A percentile compares a stretch with the other conserved stretches of the same genome.
Evolutionary conservation across 1,139 yeast genomes (phyloP).

Genomic region (Yamadazyma blattariae): DNA sequence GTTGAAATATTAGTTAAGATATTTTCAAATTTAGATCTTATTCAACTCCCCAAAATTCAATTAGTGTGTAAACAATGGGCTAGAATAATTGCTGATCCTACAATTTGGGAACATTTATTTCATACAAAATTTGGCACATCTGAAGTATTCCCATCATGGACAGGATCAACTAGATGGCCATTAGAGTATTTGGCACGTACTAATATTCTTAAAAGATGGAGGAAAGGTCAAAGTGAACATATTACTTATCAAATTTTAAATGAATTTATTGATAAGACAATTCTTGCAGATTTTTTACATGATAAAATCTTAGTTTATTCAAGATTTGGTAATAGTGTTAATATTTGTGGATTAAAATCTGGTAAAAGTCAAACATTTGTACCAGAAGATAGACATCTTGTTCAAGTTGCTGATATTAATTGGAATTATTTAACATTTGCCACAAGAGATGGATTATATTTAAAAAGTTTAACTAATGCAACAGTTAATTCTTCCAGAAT

Average conservation of each 20-base stretch:
- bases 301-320: conserved; percentile 38
- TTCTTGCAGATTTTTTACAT: conserved; percentile 33
- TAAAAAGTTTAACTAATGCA: conserved; percentile 34
- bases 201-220: conserved; percentile 47
- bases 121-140: conserved; percentile 40
- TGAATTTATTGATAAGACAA: conserved; percentile 21
- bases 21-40: conserved; percentile 56
- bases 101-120: conserved; percentile 62
- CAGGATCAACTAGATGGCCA: conserved; percentile 52
- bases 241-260: conserved; percentile 30
- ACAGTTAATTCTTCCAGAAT: conserved; percentile 29
- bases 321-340: conserved; percentile 31
- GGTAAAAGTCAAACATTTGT: conserved; percentile 42
- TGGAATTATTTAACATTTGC: conserved; percentile 36
- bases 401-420: conserved; percentile 24
- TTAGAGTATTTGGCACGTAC: conserved; percentile 53
- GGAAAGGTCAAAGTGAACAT: conserved; percentile 38
- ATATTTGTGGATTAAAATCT: conserved; percentile 35
- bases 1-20: conserved; percentile 55
- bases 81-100: conserved; percentile 50
- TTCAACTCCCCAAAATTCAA: conserved; percentile 47
- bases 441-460: conserved; percentile 24
- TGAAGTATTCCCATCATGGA: conserved; percentile 51
- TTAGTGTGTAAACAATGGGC: conserved; percentile 56
- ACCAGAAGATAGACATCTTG: conserved; percentile 29